Base-by-base conservation (phyloP, 306 rosid species). In the Mimosa bimucronata region DNA sequence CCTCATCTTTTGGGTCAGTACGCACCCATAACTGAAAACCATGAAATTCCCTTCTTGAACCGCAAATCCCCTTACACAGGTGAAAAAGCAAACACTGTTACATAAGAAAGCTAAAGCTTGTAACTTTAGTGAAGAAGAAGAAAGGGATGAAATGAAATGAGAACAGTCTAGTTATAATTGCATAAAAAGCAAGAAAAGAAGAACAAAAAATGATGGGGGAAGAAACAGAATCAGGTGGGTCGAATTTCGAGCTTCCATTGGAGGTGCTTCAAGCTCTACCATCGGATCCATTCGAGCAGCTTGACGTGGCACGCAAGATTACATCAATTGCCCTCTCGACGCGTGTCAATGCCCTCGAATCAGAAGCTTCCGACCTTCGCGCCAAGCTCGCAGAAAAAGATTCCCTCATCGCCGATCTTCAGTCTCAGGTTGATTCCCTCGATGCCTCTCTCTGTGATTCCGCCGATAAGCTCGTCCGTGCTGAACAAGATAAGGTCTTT, bases 231-330 rank as follows among this genome's bases (percentile, higher is more conserved):
- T 87, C 89, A 53, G 78, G 89, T 79, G 83, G 68, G 52, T 41
- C 89, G n/a, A 80, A 74, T 67, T 81, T 88, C 64, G 89, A 89
- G 19, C 91, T 95, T 79, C 92, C 98, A 10, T 91, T 89, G 53
- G 96, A 90, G 50, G 71, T 95, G 18, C 64, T 95, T 70, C 81
- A 71, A 75, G 81, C 81, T 15, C 84, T 95, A 67, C 98, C 99
- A 55, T 84, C 93, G 1, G 97, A 95, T 92, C 98, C 98, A 21
- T 95, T 92, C 81, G 90, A 90, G 68, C 99, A 90, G 57, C 97
- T 95, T 18, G 97, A 95, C 72, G 97, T 95, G 86, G 99, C 99
- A 28, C 99, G 98, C 82, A 95, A 86, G 75, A 93, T 93, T 85
- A 91, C 90, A 2, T 95, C 96, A 88, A 83, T 92, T 66, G 97